Conservation (phyloP, 768 basidiomycete genomes). For the Candolleomyces aberdarensis region DNA sequence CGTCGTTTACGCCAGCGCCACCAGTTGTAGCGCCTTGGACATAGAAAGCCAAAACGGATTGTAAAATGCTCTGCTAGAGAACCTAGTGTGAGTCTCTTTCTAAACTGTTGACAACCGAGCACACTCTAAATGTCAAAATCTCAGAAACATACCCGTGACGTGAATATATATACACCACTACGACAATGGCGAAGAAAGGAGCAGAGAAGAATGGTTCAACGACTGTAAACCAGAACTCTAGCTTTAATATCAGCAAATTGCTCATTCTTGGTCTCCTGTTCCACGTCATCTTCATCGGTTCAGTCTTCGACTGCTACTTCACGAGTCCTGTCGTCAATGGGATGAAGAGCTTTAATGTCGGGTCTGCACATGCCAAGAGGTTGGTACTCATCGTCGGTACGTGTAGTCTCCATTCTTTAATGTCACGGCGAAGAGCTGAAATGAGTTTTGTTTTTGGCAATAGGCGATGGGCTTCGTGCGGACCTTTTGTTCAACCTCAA, state of each 20-base stretch:
- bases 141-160: too few relatives aligned
- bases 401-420: conserved; percentile 10
- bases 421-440: not conserved
- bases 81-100: too few relatives aligned
- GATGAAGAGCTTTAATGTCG: conserved; percentile 55
- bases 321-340: conserved; percentile 79
- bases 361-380: conserved; percentile 56
- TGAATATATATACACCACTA: not conserved
- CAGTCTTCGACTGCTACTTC: conserved; percentile 87
- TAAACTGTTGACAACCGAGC: too few relatives aligned
- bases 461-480: conserved; percentile 82
- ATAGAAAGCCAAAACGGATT: too few relatives aligned
- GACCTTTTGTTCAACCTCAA: conserved; percentile 71
- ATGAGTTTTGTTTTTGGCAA: not conserved
- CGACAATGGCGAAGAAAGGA: not conserved
- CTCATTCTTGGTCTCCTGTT: conserved; percentile 70
- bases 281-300: conserved; percentile 68
- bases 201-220: not conserved
- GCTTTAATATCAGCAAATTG: conserved; percentile 42
- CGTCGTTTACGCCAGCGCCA: too few relatives aligned
- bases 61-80: too few relatives aligned
- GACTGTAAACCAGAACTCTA: not conserved
- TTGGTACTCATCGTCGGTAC: conserved; percentile 79
- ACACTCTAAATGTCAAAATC: too few relatives aligned
- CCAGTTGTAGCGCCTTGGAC: too few relatives aligned